Evolutionary conservation across 768 basidiomycete species (phyloP).

Genomic region (Lactarius hatsudake): DNA sequence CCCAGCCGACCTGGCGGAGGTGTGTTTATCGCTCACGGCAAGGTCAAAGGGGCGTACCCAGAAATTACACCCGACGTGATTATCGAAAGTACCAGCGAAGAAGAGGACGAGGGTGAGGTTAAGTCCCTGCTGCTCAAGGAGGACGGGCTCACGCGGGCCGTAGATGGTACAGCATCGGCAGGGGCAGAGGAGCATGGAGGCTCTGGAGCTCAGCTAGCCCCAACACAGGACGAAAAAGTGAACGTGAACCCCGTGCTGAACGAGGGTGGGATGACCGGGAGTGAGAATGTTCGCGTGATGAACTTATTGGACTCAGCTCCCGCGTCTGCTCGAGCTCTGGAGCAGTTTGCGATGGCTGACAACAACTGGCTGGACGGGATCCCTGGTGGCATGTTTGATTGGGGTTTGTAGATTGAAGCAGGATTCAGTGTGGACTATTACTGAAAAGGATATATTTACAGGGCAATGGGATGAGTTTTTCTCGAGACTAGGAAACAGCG

Average conservation of each 20-base stretch:
- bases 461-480: conserved; percentile 86
- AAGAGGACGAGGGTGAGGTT: conserved; percentile 25
- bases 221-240: conserved; percentile 41
- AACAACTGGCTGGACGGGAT: conserved; percentile 72
- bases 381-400: conserved; percentile 84
- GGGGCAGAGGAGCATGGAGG: conserved; percentile 5
- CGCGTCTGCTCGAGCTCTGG: conserved; percentile 46
- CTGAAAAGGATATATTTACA: conserved; percentile 32
- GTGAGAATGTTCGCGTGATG: conserved; percentile 67
- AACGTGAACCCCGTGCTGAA: conserved; percentile 83
- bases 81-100: conserved; percentile 46
- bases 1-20: conserved; percentile 81
- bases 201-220: conserved; percentile 48
- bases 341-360: conserved; percentile 66
- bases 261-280: conserved; percentile 34
- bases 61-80: conserved; percentile 57
- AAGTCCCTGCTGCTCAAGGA: conserved; percentile 15
- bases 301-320: conserved; percentile 67
- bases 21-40: conserved; percentile 64
- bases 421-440: conserved; percentile 18
- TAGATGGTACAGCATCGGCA: conserved; percentile 18
- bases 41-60: conserved; percentile 28
- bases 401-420: conserved; percentile 50
- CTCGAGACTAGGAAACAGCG: conserved; percentile 39
- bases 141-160: conserved; percentile 18